A percentile compares a stretch with the other conserved stretches of the same genome.
Conservation (phyloP, 306 rosid genomes). For the Acacia melanoxylon region DNA sequence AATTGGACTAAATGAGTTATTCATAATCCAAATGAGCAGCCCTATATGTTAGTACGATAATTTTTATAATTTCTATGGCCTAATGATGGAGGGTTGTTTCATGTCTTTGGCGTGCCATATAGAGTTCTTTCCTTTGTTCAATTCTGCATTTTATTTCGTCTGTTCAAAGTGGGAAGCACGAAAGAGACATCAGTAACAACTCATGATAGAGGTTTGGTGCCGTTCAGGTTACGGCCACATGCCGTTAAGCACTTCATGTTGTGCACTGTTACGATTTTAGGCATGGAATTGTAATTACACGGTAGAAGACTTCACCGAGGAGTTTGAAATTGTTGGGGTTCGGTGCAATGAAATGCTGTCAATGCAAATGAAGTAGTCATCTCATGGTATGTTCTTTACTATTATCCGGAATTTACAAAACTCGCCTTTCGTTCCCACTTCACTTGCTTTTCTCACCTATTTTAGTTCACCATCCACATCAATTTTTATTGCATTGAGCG, state of each 20-base stretch:
- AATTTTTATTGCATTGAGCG: conserved; percentile 38
- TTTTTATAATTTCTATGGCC: too few relatives aligned
- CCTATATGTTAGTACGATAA: too few relatives aligned
- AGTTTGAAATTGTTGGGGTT: neutral
- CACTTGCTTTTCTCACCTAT: conserved; percentile 6
- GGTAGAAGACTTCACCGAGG: neutral
- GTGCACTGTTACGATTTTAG: neutral
- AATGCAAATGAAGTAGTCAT: neutral
- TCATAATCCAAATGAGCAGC: too few relatives aligned
- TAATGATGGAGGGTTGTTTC: neutral
- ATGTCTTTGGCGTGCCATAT: neutral
- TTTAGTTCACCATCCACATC: conserved; percentile 32
- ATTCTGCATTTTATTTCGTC: neutral
- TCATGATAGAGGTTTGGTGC: neutral
- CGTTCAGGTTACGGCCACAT: neutral
- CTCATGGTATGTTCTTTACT: neutral
- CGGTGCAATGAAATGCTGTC: neutral
- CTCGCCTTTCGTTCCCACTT: conserved; percentile 26
- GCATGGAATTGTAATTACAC: neutral
- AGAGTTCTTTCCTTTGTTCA: neutral
- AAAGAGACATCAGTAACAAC: neutral
- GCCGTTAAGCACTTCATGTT: neutral
- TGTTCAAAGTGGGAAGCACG: neutral
- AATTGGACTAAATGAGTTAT: too few relatives aligned
- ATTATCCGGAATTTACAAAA: conserved; percentile 17